Evolutionary conservation across 129 eudicot species (phyloP), one percentile per base, ranked within the genome.

Genomic region (Smallanthus sonchifolius): DNA sequence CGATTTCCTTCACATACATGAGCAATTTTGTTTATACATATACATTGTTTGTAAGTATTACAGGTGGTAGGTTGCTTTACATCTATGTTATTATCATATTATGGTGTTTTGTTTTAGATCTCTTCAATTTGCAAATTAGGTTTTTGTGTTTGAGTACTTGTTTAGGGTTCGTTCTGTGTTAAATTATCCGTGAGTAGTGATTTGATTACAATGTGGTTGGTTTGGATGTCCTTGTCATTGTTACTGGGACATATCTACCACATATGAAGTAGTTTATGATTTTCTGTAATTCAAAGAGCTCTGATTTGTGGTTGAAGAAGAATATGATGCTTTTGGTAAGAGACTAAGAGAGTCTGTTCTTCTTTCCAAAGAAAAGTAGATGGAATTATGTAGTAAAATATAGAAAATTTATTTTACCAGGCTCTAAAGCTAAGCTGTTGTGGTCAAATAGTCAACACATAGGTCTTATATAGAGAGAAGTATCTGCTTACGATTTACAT

Each of bases 71-170:
- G 64, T 11, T 13, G 64, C 35, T 57, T 52, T 52, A 52, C 45
- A 13, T 2, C 34, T 54, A 10, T 54, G 30, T 8, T 20, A 30
- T 13, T 14, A 59, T 30, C 69, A 45, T 44, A 3, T 42, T 24
- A 24, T 24, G 30, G 30, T 1, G 30, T 32, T 73, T 59, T 73
- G 68, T 73, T 43, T n/a, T 30, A 35, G 43, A 39, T 55, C 38
- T 76, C 20, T 38, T 52, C 15, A 42, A 65, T 51, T 49, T 65
- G 47, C 70, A 4, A 52, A 66, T 65, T 76, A 52, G 80, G 80
- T 76, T 38, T 66, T 4, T 66, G 67, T 66, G 34, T 36, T 74
- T 38, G 65, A 6, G 36, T 74, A 35, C 13, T 61, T 47, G 30
- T 24, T 24, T 24, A 24, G 30, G 67, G 42, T 54, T 34, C 2